Conservation (phyloP, 331 rosid species). For the Stylosanthes scabra region DNA sequence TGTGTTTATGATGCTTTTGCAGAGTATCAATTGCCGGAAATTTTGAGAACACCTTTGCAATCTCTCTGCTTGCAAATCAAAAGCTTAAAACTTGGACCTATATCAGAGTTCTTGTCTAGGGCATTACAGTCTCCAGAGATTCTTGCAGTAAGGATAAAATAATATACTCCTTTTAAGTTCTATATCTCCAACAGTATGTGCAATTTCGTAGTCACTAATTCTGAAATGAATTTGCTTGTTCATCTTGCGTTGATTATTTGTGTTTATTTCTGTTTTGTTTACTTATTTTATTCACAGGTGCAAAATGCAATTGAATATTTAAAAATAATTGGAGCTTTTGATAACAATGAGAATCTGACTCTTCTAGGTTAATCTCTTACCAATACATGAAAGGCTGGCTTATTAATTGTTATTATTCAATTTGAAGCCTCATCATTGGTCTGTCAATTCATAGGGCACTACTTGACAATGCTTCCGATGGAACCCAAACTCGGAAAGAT, state of each 20-base stretch:
- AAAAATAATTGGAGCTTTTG: constrained; percentile 85
- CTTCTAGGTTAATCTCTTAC: constrained; percentile 47
- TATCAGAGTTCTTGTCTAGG: constrained; percentile 88
- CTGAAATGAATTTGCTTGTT: neutral
- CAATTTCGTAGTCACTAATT: neutral
- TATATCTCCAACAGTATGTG: constrained; percentile 15
- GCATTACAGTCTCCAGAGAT: constrained; percentile 95
- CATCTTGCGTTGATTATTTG: constrained; percentile 21
- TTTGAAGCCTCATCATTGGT: constrained; percentile 31
- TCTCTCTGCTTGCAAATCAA: constrained; percentile 97
- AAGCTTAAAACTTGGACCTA: constrained; percentile 92
- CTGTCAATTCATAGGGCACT: constrained; percentile 69
- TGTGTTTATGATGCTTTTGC: constrained; percentile 83
- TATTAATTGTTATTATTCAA: constrained; percentile 9
- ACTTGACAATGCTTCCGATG: constrained; percentile 86
- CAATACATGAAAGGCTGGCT: constrained; percentile 27
- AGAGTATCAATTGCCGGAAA: constrained; percentile 94
- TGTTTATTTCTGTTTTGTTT: constrained; percentile 31
- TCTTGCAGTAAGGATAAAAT: constrained; percentile 67
- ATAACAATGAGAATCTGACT: constrained; percentile 86
- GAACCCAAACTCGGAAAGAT: constrained; percentile 99
- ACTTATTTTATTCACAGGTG: constrained; percentile 61
- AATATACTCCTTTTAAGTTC: constrained; percentile 13
- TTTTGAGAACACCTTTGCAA: constrained; percentile 96
- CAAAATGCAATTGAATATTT: constrained; percentile 94